phyloP scores from a whole-genome alignment of 495 filamentous ascomycete species.

The Evernia prunastri region DNA sequence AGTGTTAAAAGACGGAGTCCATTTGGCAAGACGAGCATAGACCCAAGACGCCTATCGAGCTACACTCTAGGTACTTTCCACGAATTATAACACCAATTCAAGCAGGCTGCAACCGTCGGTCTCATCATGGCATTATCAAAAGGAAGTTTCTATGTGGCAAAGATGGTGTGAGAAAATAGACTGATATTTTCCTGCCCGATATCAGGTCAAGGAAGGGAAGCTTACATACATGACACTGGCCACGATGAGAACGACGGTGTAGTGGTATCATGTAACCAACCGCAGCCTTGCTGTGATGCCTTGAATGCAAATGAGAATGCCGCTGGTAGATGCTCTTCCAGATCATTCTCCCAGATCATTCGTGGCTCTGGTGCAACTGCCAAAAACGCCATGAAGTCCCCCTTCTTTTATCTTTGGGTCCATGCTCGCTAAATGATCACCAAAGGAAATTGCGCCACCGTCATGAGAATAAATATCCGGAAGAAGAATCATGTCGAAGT shows the following conservation, averaged over 20 bases:
- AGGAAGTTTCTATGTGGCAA: slow-evolving; percentile 40
- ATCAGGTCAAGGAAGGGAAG: slow-evolving; percentile 48
- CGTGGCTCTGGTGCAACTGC: slow-evolving; percentile 7
- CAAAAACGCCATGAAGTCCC: slow-evolving; percentile 11
- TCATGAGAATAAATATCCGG: slow-evolving; percentile 27
- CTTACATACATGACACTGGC: slow-evolving; percentile 74
- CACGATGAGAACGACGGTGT: slow-evolving; percentile 62
- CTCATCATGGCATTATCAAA: slow-evolving; percentile 31
- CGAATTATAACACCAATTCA: neutral
- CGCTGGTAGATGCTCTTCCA: slow-evolving; percentile 30
- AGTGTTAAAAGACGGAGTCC: neutral
- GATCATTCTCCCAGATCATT: no score
- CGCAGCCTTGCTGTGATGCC: slow-evolving; percentile 37
- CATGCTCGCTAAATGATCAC: slow-evolving; percentile 22
- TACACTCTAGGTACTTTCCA: slow-evolving; percentile 10
- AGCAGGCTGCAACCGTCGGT: slow-evolving; percentile 14
- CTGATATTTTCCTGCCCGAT: slow-evolving; percentile 45
- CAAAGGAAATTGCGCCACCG: slow-evolving; percentile 13
- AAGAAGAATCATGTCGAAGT: slow-evolving; percentile 22
- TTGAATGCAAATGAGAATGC: slow-evolving; percentile 9
- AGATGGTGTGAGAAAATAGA: slow-evolving; percentile 48
- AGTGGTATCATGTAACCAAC: slow-evolving; percentile 35
- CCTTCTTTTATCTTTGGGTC: slow-evolving; percentile 13
- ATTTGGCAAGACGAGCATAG: neutral
- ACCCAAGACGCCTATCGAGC: neutral